These are phyloP conservation scores for Sporopachydermia cereana DNA, from an alignment of 1,139 yeast genomes.

Conservation along the genomic window DNA sequence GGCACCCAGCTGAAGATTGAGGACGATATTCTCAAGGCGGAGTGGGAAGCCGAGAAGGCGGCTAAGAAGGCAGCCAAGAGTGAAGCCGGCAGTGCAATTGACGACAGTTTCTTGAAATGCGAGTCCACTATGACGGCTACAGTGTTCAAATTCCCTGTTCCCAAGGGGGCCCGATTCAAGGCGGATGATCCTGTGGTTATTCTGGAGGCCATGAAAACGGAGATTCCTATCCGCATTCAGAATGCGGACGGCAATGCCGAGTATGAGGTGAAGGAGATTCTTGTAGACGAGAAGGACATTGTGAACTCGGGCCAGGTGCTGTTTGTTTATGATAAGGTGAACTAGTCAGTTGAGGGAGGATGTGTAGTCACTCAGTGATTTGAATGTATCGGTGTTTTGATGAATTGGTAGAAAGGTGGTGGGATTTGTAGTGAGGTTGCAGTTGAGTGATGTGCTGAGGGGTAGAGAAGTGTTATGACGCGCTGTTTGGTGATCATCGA, in stretches of 20 bases:
- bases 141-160: constrained; percentile 22
- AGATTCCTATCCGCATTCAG: constrained; percentile 25
- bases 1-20: constrained; percentile 20
- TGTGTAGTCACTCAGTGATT: neutral
- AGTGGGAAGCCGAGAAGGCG: constrained; percentile 23
- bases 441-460: neutral
- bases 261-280: constrained; percentile 19
- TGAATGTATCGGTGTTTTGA: neutral
- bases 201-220: constrained; percentile 38
- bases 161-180: constrained; percentile 24
- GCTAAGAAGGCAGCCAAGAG: constrained; percentile 18
- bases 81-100: constrained; percentile 15
- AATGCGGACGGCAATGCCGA: constrained; percentile 7
- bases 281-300: constrained; percentile 26
- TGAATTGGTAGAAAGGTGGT: neutral
- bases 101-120: constrained; percentile 20
- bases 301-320: constrained; percentile 20
- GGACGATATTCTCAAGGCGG: constrained; percentile 14
- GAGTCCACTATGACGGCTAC: constrained; percentile 24
- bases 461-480: neutral
- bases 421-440: neutral
- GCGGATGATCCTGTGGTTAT: constrained; percentile 26
- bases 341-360: neutral
- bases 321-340: constrained; percentile 6
- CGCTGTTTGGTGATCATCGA: neutral